Percentiles rank a stretch among this genome's conserved stretches.
Conservation (phyloP, 805 yeast species). For the Barnettozyma sp. region DNA sequence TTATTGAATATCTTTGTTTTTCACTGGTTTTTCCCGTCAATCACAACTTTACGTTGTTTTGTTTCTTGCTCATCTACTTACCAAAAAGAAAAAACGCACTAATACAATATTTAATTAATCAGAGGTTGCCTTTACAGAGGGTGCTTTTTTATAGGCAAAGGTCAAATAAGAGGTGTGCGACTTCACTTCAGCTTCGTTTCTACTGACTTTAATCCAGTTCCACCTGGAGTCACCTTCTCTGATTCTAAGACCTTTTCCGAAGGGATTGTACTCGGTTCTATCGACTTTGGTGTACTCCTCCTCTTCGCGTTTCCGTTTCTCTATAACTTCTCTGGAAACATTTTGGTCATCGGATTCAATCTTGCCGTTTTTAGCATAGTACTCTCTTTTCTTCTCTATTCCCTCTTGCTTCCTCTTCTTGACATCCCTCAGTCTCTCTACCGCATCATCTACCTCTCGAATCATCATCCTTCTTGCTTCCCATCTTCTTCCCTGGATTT, state of each 20-base stretch:
- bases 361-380: constrained; percentile 22
- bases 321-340: constrained; percentile 18
- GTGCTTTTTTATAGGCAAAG: constrained; percentile 57
- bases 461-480: constrained; percentile 90
- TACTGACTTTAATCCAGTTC: constrained; percentile 81
- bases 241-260: constrained; percentile 82
- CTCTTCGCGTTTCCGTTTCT: constrained; percentile 21
- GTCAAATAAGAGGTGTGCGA: constrained; percentile 92
- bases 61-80: no score
- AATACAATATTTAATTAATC: no score
- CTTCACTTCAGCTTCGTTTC: constrained; percentile 77
- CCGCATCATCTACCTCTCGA: constrained; percentile 70
- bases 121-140: constrained; percentile 1
- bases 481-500: constrained; percentile 76
- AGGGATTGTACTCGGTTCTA: constrained; percentile 71
- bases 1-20: no score
- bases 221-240: constrained; percentile 80
- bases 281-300: constrained; percentile 27
- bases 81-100: no score
- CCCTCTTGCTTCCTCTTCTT: constrained; percentile 64
- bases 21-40: no score
- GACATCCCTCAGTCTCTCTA: constrained; percentile 74
- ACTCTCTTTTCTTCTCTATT: constrained; percentile 43
- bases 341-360: constrained; percentile 21
- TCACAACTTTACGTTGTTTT: no score